Evolutionary conservation across 805 yeast genomes (phyloP), one percentile per base, ranked within the genome.

Genomic region (Saturnispora saitoi): DNA sequence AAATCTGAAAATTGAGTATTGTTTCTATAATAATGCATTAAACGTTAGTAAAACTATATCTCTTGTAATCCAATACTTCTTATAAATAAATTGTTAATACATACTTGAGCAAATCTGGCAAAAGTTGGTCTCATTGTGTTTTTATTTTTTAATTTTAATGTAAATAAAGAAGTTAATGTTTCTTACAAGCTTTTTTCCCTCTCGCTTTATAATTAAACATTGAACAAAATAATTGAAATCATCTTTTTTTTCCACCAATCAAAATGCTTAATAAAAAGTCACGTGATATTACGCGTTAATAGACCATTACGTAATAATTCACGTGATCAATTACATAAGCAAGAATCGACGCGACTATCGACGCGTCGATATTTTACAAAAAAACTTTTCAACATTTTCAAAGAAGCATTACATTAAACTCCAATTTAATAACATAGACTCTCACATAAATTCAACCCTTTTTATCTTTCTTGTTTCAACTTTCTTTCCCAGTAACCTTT

Each of bases 1-100:
- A 48, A 77, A 47, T 26, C 17, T 19, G 45, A 51, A 51, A 69
- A 73, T 20, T 37, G 48, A 46, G 39, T 46, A 46, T 40, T 46
- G 43, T 43, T 46, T 32, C 29, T 29, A 30, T 22, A 42, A 29
- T 7, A 7, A 12, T 39, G 7, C n/a, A n/a, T n/a, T 30, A 15
- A 24, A 20, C 29, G 32, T 30, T 42, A 42, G 22, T 30, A 42
- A 17, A 24, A 22, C 15, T 42, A 19, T 14, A 11, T 42, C 24
- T 17, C 32, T 19, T 41, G 20, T 24, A 26, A 28, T 41, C 15
- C 12, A 15, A 14, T 19, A 15, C n/a, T 9, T 39, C 31, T 12
- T 24, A n/a, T n/a, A n/a, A n/a, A n/a, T n/a, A n/a, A n/a, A n/a
- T n/a, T n/a, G n/a, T n/a, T n/a, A n/a, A 26, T 22, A 29, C 44